Conservation (phyloP, 306 rosid genomes). For the Begonia peltatifolia region DNA sequence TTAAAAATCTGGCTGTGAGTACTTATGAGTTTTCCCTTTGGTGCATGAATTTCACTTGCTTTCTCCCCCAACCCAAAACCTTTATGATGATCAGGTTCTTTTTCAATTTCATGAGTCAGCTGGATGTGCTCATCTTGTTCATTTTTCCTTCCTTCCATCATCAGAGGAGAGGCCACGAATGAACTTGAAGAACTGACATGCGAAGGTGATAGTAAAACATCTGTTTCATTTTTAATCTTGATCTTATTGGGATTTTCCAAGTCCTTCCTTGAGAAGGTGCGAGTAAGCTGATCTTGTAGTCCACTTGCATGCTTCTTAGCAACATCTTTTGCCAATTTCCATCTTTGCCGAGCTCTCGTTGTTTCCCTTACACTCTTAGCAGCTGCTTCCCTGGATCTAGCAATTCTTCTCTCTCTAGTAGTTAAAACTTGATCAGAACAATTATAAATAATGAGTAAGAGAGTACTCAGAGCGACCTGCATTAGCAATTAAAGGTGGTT, state of each 20-base stretch:
- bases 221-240: conserved; percentile 33
- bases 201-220: conserved; percentile 18
- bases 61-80: conserved; percentile 26
- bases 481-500: conserved; percentile 30
- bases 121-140: conserved; percentile 30
- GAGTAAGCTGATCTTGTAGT: conserved; percentile 71
- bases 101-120: conserved; percentile 46
- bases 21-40: conserved; percentile 45
- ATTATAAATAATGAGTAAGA: conserved; percentile 90
- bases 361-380: conserved; percentile 70
- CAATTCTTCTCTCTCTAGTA: conserved; percentile 67
- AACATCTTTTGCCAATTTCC: conserved; percentile 70
- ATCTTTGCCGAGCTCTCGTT: conserved; percentile 64
- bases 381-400: conserved; percentile 83
- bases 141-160: conserved; percentile 25
- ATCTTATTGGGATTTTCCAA: conserved; percentile 21
- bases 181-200: conserved; percentile 24
- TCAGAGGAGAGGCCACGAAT: conserved; percentile 20
- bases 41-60: conserved; percentile 12
- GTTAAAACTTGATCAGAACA: conserved; percentile 91
- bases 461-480: conserved; percentile 91
- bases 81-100: conserved; percentile 28
- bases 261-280: conserved; percentile 43
- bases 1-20: conserved; percentile 63
- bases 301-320: conserved; percentile 73